phyloP scores from a whole-genome alignment of 768 basidiomycete genomes.

The Xanthoconium stramineum region DNA sequence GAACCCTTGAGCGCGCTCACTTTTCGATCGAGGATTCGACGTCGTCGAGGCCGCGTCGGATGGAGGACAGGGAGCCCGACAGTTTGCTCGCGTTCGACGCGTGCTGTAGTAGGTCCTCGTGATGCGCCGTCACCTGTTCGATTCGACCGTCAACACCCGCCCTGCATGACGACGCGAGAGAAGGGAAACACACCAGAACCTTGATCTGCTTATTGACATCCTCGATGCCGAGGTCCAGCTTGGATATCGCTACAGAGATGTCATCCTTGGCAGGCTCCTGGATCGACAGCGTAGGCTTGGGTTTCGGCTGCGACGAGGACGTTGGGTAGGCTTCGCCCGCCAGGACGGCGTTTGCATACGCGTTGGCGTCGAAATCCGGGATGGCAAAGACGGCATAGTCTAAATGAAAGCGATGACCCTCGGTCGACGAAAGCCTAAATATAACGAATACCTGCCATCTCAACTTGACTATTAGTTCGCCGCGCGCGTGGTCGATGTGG shows the following conservation, averaged over 20 bases:
- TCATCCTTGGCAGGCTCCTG: slow-evolving; percentile 75
- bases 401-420: slow-evolving; percentile 19
- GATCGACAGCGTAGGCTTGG: slow-evolving; percentile 21
- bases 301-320: slow-evolving; percentile 26
- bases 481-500: neutral
- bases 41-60: slow-evolving; percentile 68
- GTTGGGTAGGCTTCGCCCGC: slow-evolving; percentile 74
- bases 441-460: slow-evolving; percentile 22
- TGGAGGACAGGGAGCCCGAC: slow-evolving; percentile 62
- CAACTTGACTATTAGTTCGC: neutral
- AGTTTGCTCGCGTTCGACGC: slow-evolving; percentile 74
- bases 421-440: neutral
- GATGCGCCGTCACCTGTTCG: slow-evolving; percentile 75
- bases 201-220: slow-evolving; percentile 91
- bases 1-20: slow-evolving; percentile 37
- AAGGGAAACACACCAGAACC: slow-evolving; percentile 54
- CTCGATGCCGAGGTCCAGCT: slow-evolving; percentile 83
- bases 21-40: slow-evolving; percentile 75
- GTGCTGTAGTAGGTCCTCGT: slow-evolving; percentile 77
- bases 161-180: too few relatives aligned
- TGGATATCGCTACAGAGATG: slow-evolving; percentile 84
- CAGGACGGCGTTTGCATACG: slow-evolving; percentile 88
- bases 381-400: slow-evolving; percentile 77
- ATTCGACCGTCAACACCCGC: neutral
- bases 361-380: slow-evolving; percentile 78